phyloP scores from a whole-genome alignment of 208 protist genomes.

The Wallacemonas rigidus region DNA sequence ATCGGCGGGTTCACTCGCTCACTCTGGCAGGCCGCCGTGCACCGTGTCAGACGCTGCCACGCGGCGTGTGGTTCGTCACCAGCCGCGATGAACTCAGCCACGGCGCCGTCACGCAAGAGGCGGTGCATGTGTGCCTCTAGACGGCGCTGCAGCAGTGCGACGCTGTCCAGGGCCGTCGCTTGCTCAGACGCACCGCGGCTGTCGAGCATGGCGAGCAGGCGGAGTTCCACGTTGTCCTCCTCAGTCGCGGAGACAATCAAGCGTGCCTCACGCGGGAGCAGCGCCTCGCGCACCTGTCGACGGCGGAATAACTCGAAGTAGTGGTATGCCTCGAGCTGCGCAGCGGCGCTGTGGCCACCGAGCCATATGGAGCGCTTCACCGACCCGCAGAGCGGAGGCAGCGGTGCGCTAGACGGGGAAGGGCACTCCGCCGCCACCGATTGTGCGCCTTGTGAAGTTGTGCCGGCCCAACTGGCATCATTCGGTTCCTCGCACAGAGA shows the following conservation, averaged over 20 bases:
- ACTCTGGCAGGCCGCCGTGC: not conserved
- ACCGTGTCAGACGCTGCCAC: slow-evolving; percentile 5
- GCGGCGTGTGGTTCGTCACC: slow-evolving; percentile 8
- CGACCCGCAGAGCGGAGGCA: slow-evolving; percentile 19
- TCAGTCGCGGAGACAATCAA: not conserved
- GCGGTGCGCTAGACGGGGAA: not conserved
- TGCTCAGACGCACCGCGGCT: not conserved
- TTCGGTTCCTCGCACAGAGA: too few relatives aligned
- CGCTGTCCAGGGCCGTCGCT: not conserved
- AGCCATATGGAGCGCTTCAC: slow-evolving; percentile 34
- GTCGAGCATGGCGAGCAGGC: slow-evolving; percentile 2
- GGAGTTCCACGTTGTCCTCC: slow-evolving; percentile 6
- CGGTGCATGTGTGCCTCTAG: slow-evolving; percentile 1
- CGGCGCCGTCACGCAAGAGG: not conserved
- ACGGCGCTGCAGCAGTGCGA: not conserved
- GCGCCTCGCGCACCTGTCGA: slow-evolving; percentile 1
- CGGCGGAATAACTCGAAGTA: slow-evolving; percentile 8
- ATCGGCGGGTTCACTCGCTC: too few relatives aligned
- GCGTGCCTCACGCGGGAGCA: not conserved
- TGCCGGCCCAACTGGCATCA: too few relatives aligned
- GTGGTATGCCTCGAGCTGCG: slow-evolving; percentile 11
- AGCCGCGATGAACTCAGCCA: not conserved
- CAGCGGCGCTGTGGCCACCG: slow-evolving; percentile 22
- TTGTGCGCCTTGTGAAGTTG: too few relatives aligned
- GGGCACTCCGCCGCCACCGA: too few relatives aligned